Base-by-base conservation (phyloP, 495 filamentous ascomycete genomes). In the Penicillium paxilli region DNA sequence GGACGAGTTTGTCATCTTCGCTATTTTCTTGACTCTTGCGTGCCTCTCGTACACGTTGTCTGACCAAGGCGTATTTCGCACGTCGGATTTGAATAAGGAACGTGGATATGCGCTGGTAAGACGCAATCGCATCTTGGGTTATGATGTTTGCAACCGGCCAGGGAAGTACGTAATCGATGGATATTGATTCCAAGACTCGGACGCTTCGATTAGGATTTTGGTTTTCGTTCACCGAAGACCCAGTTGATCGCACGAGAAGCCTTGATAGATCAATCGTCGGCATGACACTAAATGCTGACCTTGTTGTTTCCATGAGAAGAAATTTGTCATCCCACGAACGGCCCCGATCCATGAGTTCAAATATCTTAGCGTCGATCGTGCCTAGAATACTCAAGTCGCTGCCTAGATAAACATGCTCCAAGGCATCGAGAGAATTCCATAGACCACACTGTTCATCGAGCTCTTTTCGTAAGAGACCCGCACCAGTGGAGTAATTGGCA, bases 121-220 rank as follows among this genome's bases (percentile, higher is more conserved):
- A 72, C 0, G 63, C 47, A 22, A 92, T 77, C 0, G 84, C 80
- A 4, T 79, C 70, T 21, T 80, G 79, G 0, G 79, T 82, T 42
- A 96, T 77, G 20, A 97, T 82, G 44, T 96, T 94, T 28, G 86
- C 87, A n/a, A 96, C 77, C 0, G 91, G 85, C 92, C 92, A 96
- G 7, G 88, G 83, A 3, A 97, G 76, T 44, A 80, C 68, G 55
- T 87, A 89, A 3, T 72, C 73, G 10, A 90, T 73, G 6, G 73
- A 77, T 5, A 90, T 73, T n/a, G 66, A 69, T 9, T 80, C 71
- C 7, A 92, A 75, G 16, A 78, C 72, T 19, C 67, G 78, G 22
- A 86, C 72, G 6, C 75, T 75, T 47, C 73, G 58, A 38, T 59
- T 56, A 28, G 61, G 46, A 45, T 45, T 48, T 28, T 55, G 37